phyloP scores from a whole-genome alignment of 2,329 filamentous ascomycete genomes.

The Trichoderma breve region DNA sequence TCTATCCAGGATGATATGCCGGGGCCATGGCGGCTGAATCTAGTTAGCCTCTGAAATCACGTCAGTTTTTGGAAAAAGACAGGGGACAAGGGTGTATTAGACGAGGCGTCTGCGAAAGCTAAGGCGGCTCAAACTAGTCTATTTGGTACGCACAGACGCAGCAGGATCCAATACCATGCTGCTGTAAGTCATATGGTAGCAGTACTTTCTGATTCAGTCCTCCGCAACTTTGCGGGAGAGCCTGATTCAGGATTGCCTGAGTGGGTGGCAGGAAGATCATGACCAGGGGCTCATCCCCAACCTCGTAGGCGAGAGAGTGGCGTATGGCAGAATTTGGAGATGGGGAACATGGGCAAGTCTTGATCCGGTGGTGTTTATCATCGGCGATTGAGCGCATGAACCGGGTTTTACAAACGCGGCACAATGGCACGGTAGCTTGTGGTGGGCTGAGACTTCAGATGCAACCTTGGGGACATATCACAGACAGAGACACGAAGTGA shows the following conservation, averaged over 20 bases:
- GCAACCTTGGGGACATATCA: neutral
- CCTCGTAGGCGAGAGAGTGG: neutral
- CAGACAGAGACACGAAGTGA: neutral
- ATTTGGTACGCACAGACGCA: neutral
- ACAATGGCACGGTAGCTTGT: neutral
- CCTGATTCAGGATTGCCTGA: neutral
- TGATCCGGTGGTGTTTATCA: neutral
- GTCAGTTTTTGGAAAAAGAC: neutral
- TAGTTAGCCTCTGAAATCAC: neutral
- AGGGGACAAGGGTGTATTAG: neutral
- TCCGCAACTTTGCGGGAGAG: neutral
- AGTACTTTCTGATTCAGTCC: neutral
- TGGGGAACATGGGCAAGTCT: neutral
- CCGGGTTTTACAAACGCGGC: neutral
- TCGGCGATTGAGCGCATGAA: neutral
- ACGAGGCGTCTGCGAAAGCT: neutral
- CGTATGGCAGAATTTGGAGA: neutral
- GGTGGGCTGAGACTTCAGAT: neutral
- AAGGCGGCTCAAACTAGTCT: neutral
- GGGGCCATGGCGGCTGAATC: neutral
- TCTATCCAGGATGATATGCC: neutral
- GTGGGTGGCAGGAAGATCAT: neutral
- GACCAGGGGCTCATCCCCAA: neutral
- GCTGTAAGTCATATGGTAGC: neutral
- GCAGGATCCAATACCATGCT: neutral